These are phyloP conservation scores for Sclerotinia glacialis DNA, from an alignment of 2,329 filamentous ascomycete genomes.

Conservation along the genomic window DNA sequence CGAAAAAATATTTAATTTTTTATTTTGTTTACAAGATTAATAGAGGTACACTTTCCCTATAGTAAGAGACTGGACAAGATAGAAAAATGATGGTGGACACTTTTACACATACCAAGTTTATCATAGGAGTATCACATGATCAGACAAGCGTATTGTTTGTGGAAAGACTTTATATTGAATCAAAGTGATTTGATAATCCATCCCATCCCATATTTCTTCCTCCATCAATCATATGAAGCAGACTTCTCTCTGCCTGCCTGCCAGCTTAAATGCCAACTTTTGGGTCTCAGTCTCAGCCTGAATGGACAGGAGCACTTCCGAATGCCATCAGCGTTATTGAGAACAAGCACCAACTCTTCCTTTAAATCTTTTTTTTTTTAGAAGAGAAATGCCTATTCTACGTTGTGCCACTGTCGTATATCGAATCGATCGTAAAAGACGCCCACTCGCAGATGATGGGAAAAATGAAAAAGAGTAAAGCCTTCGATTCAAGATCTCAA, in stretches of 20 bases:
- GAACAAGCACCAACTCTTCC: conserved; percentile 28
- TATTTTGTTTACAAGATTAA: no score
- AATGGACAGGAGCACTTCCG: conserved; percentile 42
- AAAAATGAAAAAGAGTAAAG: conserved; percentile 28
- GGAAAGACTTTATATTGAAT: conserved; percentile 20
- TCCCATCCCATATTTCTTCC: conserved; percentile 15
- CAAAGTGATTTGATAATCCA: conserved; percentile 11
- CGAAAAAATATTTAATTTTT: no score
- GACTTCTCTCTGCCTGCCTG: conserved; percentile 18
- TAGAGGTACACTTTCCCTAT: no score
- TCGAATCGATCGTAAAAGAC: conserved; percentile 25
- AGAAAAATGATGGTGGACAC: not conserved
- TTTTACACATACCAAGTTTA: no score
- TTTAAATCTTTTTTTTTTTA: conserved; percentile 26
- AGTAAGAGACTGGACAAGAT: no score
- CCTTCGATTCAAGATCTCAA: conserved; percentile 25
- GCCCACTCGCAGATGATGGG: conserved; percentile 35
- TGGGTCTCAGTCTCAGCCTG: conserved; percentile 29
- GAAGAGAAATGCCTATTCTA: conserved; percentile 29
- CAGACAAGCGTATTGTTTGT: conserved; percentile 1
- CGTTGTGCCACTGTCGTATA: conserved; percentile 20
- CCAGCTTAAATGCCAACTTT: conserved; percentile 17
- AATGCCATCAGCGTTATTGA: conserved; percentile 40
- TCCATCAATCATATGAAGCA: conserved; percentile 22
- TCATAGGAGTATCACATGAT: not conserved